phyloP scores from a whole-genome alignment of 371 early-diverging fungal species.

The Saksenaea oblongispora region DNA sequence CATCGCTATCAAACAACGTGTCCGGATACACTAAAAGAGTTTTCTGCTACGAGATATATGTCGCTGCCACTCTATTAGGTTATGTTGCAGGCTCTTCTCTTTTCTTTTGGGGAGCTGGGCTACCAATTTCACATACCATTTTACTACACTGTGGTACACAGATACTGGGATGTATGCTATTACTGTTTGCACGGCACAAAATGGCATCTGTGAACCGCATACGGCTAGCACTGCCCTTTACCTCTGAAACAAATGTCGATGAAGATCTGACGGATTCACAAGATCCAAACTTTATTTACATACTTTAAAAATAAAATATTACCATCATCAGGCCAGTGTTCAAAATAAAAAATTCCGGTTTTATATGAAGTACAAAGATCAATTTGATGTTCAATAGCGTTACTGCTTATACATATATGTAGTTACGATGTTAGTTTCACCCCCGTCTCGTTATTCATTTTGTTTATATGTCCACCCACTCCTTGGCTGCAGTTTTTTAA shows the following conservation, averaged over 20 bases:
- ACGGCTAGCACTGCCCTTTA: neutral
- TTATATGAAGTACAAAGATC: too few species aligned
- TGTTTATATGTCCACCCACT: too few species aligned
- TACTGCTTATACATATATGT: too few species aligned
- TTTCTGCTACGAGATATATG: neutral
- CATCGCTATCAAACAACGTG: neutral
- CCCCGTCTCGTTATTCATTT: too few species aligned
- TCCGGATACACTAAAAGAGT: slow-evolving; percentile 3
- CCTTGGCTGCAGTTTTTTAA: too few species aligned
- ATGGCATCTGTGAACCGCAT: slow-evolving; percentile 9
- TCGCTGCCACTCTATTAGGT: neutral
- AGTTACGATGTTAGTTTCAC: too few species aligned
- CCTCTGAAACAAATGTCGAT: slow-evolving; percentile 7
- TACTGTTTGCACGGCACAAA: slow-evolving; percentile 2
- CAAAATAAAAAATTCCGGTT: too few species aligned
- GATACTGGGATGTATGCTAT: neutral
- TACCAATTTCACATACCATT: too few species aligned
- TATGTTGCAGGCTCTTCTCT: neutral
- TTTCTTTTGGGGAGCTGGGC: too few species aligned
- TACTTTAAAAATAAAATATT: slow-evolving; percentile 4
- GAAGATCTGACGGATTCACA: slow-evolving; percentile 17
- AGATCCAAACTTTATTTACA: slow-evolving; percentile 19
- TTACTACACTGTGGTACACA: too few species aligned
- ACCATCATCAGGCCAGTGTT: too few species aligned
- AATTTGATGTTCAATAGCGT: too few species aligned